Evolutionary conservation across 176 grass and related monocot genomes (phyloP).

Genomic region (Ananas comosus): DNA sequence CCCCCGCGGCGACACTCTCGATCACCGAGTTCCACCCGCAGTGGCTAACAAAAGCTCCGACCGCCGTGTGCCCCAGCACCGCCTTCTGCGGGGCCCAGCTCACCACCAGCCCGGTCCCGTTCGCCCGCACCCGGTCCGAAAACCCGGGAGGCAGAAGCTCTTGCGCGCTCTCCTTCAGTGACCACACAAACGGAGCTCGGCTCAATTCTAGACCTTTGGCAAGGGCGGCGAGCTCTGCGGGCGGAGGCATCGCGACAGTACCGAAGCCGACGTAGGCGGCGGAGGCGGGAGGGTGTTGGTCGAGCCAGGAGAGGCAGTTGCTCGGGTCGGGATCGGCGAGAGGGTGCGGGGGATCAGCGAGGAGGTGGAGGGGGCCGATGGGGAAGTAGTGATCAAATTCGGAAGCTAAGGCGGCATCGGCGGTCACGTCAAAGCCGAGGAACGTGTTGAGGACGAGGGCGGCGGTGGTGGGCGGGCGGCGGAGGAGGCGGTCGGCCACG

Average conservation of each 20-base stretch:
- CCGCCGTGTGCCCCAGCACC: conserved; percentile 42
- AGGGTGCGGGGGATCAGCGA: not conserved
- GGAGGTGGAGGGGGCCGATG: conserved; percentile 47
- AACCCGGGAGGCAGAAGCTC: conserved; percentile 47
- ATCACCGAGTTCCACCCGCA: conserved; percentile 60
- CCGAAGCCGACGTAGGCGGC: conserved; percentile 60
- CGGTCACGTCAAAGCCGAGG: conserved; percentile 21
- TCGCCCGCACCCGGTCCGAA: conserved; percentile 14
- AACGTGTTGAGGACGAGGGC: conserved; percentile 43
- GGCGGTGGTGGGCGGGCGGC: not conserved
- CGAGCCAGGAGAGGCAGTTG: conserved; percentile 54
- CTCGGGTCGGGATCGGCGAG: conserved; percentile 12
- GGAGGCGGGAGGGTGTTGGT: conserved; percentile 12
- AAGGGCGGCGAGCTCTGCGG: conserved; percentile 34
- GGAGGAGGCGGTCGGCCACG: conserved; percentile 16
- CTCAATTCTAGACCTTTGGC: conserved; percentile 36
- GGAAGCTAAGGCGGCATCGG: conserved; percentile 9
- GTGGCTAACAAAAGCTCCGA: conserved; percentile 57
- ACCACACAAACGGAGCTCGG: conserved; percentile 48
- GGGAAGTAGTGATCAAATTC: conserved; percentile 16
- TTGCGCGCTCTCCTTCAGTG: conserved; percentile 33
- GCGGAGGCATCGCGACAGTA: conserved; percentile 17
- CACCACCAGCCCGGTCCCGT: conserved; percentile 27
- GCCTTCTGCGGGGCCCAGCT: conserved; percentile 57
- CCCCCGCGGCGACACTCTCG: conserved; percentile 29